These are phyloP conservation scores for Prunus padus DNA, from an alignment of 306 rosid species.

Conservation along the genomic window DNA sequence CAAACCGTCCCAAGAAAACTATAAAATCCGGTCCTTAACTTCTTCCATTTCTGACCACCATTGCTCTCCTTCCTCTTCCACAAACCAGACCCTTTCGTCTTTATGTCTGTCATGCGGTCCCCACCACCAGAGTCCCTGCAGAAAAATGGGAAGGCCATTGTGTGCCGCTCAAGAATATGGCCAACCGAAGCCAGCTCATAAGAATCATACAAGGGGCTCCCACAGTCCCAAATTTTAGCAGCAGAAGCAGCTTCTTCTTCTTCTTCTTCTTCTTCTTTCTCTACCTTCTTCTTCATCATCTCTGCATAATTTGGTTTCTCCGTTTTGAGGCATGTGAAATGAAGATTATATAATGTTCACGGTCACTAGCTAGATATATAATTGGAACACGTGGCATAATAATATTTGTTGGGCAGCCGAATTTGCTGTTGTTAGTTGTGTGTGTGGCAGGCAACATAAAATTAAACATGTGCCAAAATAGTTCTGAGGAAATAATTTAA, in stretches of 20 bases:
- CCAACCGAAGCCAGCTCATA: conserved; percentile 24
- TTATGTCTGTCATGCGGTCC: neutral
- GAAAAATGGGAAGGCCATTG: conserved; percentile 11
- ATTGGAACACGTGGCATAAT: neutral
- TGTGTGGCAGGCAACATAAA: neutral
- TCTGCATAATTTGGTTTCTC: neutral
- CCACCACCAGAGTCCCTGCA: neutral
- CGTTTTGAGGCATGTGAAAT: neutral
- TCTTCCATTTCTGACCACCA: neutral
- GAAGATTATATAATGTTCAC: neutral
- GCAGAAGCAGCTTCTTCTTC: too few relatives aligned
- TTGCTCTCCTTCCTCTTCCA: neutral
- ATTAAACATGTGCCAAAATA: neutral
- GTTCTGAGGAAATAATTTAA: neutral
- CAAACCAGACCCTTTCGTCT: neutral
- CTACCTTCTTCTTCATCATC: conserved; percentile 14
- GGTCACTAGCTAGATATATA: neutral
- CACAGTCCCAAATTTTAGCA: conserved; percentile 27
- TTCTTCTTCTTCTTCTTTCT: neutral
- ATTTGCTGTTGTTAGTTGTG: neutral
- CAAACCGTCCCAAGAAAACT: neutral
- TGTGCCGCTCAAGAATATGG: conserved; percentile 16
- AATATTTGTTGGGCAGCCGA: neutral
- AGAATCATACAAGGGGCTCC: conserved; percentile 30
- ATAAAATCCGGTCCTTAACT: conserved; percentile 1